Base-by-base conservation (phyloP, 495 filamentous ascomycete genomes). In the Aspergillus olivimuriae region DNA sequence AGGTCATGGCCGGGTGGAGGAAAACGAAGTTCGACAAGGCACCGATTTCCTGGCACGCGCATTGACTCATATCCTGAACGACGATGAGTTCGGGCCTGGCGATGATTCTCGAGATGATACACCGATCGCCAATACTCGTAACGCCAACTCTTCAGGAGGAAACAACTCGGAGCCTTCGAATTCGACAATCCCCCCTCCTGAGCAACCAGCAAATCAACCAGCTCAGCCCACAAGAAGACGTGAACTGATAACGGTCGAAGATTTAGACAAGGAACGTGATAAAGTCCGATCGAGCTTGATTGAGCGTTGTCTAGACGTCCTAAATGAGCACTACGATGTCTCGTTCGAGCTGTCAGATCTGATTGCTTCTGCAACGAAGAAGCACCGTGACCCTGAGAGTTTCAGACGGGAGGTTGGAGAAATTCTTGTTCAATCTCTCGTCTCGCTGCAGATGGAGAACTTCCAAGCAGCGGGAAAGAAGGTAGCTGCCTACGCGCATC, bases 281-380 rank as follows among this genome's bases (percentile, higher is more conserved):
- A 74, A 73, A 9, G 69, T 97, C 34, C 77, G 87, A 22, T 73
- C 79, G 6, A 83, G 86, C 41, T 66, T 97, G 33, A 89, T 96
- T 42, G 88, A 95, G 51, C 86, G 87, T 24, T 92, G 82, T 45
- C 73, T 99, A 14, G 89, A 97, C 60, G 80, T 96, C 38, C 77
- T 97, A 30, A 86, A 88, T 54, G 81, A 83, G 41, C 89, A 96
- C 47, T 80, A 85, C 18, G 84, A 88, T 51, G 82, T 91, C 4
- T 95, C 94, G 2, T 94, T 95, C 52, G 89, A 97, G 53, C 71
- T 99, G 43, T 76, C 87, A 2, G 90, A 94, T 44, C 70, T 99
- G 12, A 89, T 99, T 42, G 74, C 74, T 34, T 81, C 83, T 15
- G 83, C 86, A 4, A 78, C 90, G 10, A 74, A 79, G 41, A 91